phyloP scores from a whole-genome alignment of 2,329 filamentous ascomycete genomes.

The Aspergillus sp. region DNA sequence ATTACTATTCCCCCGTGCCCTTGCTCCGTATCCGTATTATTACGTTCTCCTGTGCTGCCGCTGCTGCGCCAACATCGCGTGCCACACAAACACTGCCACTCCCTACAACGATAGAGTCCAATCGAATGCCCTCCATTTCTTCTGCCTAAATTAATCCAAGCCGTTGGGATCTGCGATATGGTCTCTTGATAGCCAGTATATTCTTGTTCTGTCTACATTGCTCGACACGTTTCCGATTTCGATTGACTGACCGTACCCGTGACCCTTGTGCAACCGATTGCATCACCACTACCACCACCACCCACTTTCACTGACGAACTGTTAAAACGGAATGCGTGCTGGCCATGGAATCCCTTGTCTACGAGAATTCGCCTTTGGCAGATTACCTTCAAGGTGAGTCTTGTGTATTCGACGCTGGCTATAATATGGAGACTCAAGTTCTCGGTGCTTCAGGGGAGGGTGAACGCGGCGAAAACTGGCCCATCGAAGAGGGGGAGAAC shows the following conservation, averaged over 20 bases:
- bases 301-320: not conserved
- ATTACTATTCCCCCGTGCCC: not conserved
- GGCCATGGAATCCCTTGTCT: conserved; percentile 81
- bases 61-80: not conserved
- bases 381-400: conserved; percentile 78
- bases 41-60: not conserved
- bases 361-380: conserved; percentile 81
- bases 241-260: too few relatives aligned
- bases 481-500: conserved; percentile 24
- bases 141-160: not conserved
- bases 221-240: not conserved
- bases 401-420: conserved; percentile 5
- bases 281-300: too few relatives aligned
- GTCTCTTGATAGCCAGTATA: not conserved
- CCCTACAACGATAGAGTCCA: not conserved
- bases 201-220: not conserved
- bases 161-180: not conserved
- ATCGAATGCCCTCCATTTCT: not conserved
- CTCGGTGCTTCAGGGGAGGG: conserved; percentile 38
- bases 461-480: conserved; percentile 38
- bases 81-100: not conserved
- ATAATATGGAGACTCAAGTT: conserved; percentile 3
- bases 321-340: conserved; percentile 24
- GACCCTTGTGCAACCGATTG: too few relatives aligned
- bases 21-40: not conserved